Evolutionary conservation across 371 early-diverging fungal species (phyloP), one percentile per base, ranked within the genome.

Genomic region (Nosema muscidifuracis): DNA sequence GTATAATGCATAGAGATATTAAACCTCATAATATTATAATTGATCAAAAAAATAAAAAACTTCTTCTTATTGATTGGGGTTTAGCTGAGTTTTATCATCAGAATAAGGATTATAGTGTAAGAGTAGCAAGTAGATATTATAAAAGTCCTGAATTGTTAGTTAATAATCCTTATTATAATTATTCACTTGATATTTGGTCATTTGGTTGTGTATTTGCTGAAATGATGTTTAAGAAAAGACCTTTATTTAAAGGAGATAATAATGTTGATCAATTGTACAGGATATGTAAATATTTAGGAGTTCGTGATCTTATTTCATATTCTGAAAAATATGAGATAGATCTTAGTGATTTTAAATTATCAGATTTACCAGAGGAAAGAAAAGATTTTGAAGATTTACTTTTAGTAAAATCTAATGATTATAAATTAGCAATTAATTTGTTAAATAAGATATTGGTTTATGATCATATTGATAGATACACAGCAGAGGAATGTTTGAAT

Each of bases 11-110:
- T 83, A 87, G 99, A 67, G 98, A 99, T 83, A 94, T 99, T 61
- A 97, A 97, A 84, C 99, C 98, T 38, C 95, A 95, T 81, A 99
- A 99, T 78, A 94, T 99, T 28, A 95, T 97, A 91, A 96, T 99
- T 80, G 93, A 97, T 81, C 81, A 88, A 89, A 75, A 87, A 24
- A 64, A 31, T 36, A 58, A 57, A 60, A 55, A 90, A 88, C 81
- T 93, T 47, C 89, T 93, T 43, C 86, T 97, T 74, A 96, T 97
- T 76, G 99, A 99, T 85, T 99, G 97, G 95, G 99, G 99, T 33
- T 85, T 97, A 60, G 99, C 99, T 20, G 99, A 99, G 83, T 97
- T 95, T 76, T 97, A 96, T 85, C 93, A 95, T 74, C 93, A 96
- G 30, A 90, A 90, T 38, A 91, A 89, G 42, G 89, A 90, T 71